Base-by-base conservation (phyloP, 106 monocot genomes). In the Dendrobium nobile region DNA sequence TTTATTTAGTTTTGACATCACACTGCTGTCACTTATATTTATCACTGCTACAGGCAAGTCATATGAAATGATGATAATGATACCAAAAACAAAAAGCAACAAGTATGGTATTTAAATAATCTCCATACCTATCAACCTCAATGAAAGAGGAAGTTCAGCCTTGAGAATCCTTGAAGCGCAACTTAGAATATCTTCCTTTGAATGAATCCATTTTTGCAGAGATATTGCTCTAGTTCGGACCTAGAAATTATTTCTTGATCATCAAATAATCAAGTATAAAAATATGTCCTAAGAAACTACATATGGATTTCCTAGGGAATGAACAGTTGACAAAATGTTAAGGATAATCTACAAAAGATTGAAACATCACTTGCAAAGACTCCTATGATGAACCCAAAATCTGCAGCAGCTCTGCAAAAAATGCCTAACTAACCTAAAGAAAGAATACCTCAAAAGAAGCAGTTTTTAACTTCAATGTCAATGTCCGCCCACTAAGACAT, bases 391-490 rank as follows among this genome's bases (percentile, higher is more conserved):
- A 54, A 54, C 54, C 54, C 54, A 54, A 54, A 54, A 54, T 10
- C 16, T 54, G 54, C 16, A 54, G 54, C 54, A 16, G 54, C 54
- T 54, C 16, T 19, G 64, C 11, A 68, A 31, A 68, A 31, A 26
- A 68, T 68, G 68, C 16, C 10, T 13, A 10, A 15, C 15, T 37
- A 16, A 37, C 31, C 13, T 9, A 24, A 72, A 74, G 85, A 45
- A 20, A 48, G 59, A 77, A 78, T 40, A 95, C 99, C 91, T 99
- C 99, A 84, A 99, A 99, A 67, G 90, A 78, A 75, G 95, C 61
- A 54, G 93, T 99, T 86, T 99, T 99, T 84, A 99, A 80, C 86
- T 95, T 99, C 72, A 99, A 78, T 70, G 99, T 91, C 82, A 99
- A 84, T 54, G 91, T 99, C 78, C 88, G 77, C 16, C 95, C 99